phyloP scores from a whole-genome alignment of 352 stramenopile genomes.

The Pythium vanterpoolii region DNA sequence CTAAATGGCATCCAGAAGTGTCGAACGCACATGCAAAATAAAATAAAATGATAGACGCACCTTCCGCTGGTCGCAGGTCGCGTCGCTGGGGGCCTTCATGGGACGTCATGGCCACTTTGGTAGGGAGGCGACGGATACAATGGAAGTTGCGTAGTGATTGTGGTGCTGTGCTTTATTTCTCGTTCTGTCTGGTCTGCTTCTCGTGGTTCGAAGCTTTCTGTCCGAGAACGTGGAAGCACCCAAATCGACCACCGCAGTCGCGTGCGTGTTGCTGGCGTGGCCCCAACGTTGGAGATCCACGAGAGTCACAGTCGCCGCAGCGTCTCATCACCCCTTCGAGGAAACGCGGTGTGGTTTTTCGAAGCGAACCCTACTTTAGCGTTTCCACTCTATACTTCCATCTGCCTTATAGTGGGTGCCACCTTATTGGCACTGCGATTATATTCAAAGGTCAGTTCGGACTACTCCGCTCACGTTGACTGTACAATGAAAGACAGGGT shows the following conservation, averaged over 20 bases:
- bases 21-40: neutral
- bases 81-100: constrained; percentile 5
- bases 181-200: constrained; percentile 1
- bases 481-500: neutral
- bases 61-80: constrained; percentile 24
- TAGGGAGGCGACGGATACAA: neutral
- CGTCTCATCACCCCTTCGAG: constrained; percentile 21
- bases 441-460: neutral
- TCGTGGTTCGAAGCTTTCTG: neutral
- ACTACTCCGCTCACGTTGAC: neutral
- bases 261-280: constrained; percentile 1
- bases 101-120: constrained; percentile 12
- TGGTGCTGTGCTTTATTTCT: neutral
- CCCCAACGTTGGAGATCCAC: constrained; percentile 14
- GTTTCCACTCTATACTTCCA: neutral
- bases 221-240: neutral
- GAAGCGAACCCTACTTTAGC: constrained; percentile 7
- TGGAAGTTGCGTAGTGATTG: too few species aligned
- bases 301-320: constrained; percentile 18
- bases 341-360: constrained; percentile 18
- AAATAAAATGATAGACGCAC: neutral
- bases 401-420: neutral
- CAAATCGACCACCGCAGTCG: constrained; percentile 16
- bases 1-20: neutral
- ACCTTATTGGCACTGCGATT: neutral